Conservation (phyloP, 768 basidiomycete species). For the Russula sp. region DNA sequence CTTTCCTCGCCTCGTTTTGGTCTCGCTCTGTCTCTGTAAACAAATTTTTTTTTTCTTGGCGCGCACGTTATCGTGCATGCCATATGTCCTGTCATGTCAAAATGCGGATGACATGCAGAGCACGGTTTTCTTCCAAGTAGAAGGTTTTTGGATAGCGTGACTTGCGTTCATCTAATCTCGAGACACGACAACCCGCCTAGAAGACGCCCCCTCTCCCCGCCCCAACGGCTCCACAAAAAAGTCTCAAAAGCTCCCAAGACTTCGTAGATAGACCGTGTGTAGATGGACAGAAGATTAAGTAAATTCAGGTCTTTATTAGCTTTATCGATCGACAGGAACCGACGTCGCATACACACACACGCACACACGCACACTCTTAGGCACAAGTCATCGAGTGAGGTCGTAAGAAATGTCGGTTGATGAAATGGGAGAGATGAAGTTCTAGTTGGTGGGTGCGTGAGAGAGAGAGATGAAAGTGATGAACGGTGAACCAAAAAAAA, state of each 20-base stretch:
- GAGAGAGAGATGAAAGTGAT: no score
- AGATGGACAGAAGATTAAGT: constrained; percentile 5
- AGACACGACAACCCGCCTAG: background rate
- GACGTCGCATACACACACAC: background rate
- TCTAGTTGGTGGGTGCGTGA: background rate
- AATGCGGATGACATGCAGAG: background rate
- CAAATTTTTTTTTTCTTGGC: background rate
- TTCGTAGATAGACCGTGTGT: constrained; percentile 12
- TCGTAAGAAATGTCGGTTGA: background rate
- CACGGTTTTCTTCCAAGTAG: no score
- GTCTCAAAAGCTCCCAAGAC: background rate
- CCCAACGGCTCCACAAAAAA: background rate
- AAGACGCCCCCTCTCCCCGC: background rate
- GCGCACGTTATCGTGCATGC: background rate
- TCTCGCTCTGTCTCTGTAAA: no score
- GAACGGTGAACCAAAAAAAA: no score
- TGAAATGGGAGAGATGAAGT: background rate
- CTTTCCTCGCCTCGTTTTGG: background rate
- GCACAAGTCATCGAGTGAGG: background rate
- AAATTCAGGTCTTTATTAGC: background rate
- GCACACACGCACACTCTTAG: background rate
- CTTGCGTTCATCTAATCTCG: background rate
- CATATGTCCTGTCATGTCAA: background rate
- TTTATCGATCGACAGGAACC: background rate
- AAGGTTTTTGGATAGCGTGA: background rate